A percentile compares a stretch with the other conserved stretches of the same genome.
phyloP scores from a whole-genome alignment of 257 asterid genomes.

The Fraxinus excelsior region DNA sequence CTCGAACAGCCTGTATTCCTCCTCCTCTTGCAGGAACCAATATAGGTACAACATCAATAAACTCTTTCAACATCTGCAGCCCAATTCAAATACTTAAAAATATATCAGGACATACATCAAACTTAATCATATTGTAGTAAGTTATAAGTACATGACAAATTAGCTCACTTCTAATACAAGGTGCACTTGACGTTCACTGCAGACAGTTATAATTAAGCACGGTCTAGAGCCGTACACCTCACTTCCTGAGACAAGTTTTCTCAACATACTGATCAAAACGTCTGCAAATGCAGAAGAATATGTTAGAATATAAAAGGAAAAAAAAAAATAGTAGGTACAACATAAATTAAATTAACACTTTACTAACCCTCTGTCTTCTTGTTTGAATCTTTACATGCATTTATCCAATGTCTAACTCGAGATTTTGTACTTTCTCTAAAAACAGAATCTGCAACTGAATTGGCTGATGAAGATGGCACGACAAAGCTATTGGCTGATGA shows the following conservation, averaged over 20 bases:
- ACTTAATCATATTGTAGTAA: neutral
- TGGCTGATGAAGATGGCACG: constrained; percentile 39
- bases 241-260: constrained; percentile 61
- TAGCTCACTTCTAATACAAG: constrained; percentile 65
- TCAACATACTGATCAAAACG: constrained; percentile 62
- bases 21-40: constrained; percentile 53
- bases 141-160: constrained; percentile 13
- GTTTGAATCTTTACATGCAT: constrained; percentile 46
- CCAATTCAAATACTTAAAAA: constrained; percentile 31
- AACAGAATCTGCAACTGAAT: constrained; percentile 83
- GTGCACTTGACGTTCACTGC: constrained; percentile 83
- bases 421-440: constrained; percentile 67
- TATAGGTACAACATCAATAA: constrained; percentile 62
- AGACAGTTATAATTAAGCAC: constrained; percentile 70
- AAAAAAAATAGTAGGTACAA: constrained; percentile 1
- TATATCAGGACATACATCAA: constrained; percentile 21
- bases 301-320: constrained; percentile 13
- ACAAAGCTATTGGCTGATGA: constrained; percentile 29
- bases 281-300: constrained; percentile 47
- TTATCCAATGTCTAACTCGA: constrained; percentile 75
- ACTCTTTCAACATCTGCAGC: constrained; percentile 61
- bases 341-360: constrained; percentile 17
- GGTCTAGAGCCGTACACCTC: constrained; percentile 79
- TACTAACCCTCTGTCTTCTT: constrained; percentile 65
- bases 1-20: constrained; percentile 65